Conservation (phyloP, 495 filamentous ascomycete genomes). For the Neurospora tetrasperma region DNA sequence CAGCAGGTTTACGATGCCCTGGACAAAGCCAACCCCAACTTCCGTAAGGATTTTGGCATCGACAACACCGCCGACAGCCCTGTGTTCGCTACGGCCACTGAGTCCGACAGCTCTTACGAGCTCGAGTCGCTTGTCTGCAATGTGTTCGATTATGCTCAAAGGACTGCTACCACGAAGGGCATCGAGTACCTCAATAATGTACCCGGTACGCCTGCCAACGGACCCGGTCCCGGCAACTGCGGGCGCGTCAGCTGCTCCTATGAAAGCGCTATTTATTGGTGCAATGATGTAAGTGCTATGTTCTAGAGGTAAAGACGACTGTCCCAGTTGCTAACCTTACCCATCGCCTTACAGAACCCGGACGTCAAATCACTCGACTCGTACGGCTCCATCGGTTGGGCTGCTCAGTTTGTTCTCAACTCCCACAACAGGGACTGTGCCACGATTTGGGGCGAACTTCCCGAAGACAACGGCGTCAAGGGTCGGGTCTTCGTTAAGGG, state of each 20-base stretch:
- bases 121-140: background rate
- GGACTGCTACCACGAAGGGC: conserved; percentile 9
- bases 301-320: background rate
- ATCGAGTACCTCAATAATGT: conserved; percentile 12
- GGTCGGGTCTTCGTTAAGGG: background rate
- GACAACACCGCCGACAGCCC: background rate
- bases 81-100: background rate
- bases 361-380: background rate
- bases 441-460: background rate
- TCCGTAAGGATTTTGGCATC: conserved; percentile 14
- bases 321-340: background rate
- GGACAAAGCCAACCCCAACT: conserved; percentile 10
- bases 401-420: background rate
- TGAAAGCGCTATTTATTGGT: conserved; percentile 19
- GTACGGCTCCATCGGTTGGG: background rate
- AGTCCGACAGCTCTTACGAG: background rate
- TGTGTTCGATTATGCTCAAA: background rate
- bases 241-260: conserved; percentile 16
- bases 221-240: conserved; percentile 15
- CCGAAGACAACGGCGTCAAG: background rate
- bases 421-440: background rate
- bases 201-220: conserved; percentile 8
- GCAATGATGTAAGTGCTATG: conserved; percentile 17
- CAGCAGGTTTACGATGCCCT: conserved; percentile 7
- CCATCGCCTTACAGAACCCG: background rate